Conservation (phyloP, 139 green algal genomes). For the Eudorina sp. region DNA sequence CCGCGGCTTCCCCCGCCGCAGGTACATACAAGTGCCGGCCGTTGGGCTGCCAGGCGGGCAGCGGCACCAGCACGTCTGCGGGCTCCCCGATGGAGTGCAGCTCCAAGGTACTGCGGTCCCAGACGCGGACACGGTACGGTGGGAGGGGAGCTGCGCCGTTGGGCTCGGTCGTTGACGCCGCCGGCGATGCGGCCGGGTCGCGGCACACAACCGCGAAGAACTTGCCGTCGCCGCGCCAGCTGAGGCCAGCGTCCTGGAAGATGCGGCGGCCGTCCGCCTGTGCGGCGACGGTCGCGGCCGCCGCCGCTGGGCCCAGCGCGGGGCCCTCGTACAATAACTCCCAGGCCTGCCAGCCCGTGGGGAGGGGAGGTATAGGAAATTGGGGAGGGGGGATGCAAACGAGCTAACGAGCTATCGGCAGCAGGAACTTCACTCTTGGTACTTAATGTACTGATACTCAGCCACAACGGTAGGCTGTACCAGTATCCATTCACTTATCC, state of each 20-base stretch:
- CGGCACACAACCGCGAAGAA: constrained; percentile 78
- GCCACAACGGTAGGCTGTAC: too few species aligned
- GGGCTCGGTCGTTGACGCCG: not conserved
- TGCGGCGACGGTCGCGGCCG: not conserved
- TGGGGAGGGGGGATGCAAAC: too few species aligned
- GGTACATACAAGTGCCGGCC: constrained; percentile 83
- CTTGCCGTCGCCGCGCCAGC: constrained; percentile 87
- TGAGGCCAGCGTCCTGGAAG: constrained; percentile 56
- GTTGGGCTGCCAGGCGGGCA: constrained; percentile 91
- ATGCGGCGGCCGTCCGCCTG: not conserved
- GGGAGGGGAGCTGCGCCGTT: not conserved
- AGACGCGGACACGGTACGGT: constrained; percentile 69
- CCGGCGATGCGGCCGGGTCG: constrained; percentile 9
- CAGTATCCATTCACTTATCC: too few species aligned
- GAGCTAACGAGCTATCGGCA: too few species aligned
- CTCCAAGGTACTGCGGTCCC: constrained; percentile 70
- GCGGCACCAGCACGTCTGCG: constrained; percentile 59
- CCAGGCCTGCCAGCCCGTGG: constrained; percentile 50
- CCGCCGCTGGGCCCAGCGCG: constrained; percentile 13
- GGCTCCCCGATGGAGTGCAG: constrained; percentile 76
- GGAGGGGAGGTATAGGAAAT: too few species aligned
- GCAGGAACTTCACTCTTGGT: too few species aligned
- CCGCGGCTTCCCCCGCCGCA: not conserved
- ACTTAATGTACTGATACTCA: too few species aligned
- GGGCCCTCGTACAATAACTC: constrained; percentile 55